These are phyloP conservation scores for Aspergillus brunneoviolaceus DNA, from an alignment of 2,329 filamentous ascomycete genomes.

Conservation along the genomic window DNA sequence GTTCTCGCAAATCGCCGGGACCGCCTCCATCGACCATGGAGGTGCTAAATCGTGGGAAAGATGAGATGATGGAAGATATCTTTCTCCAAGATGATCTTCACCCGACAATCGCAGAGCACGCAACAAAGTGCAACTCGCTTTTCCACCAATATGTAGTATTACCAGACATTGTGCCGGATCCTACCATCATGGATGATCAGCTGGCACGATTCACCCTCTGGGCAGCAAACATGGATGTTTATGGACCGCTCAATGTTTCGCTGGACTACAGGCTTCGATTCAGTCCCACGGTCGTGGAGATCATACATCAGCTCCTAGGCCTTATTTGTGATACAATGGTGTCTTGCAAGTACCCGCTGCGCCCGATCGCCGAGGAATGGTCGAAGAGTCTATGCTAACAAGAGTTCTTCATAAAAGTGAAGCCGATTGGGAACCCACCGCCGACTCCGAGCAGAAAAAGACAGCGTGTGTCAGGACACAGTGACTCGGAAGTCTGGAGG, in stretches of 20 bases:
- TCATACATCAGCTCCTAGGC: constrained; percentile 28
- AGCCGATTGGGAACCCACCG: constrained; percentile 23
- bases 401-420: constrained; percentile 20
- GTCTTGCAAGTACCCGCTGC: constrained; percentile 11
- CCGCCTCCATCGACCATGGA: constrained; percentile 3
- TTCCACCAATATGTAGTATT: constrained; percentile 26
- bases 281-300: constrained; percentile 27
- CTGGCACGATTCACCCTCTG: constrained; percentile 20
- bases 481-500: constrained; percentile 15
- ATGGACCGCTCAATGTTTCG: constrained; percentile 30
- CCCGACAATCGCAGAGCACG: constrained; percentile 32
- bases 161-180: constrained; percentile 27
- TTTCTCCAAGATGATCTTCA: constrained; percentile 29
- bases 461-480: constrained; percentile 10
- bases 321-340: constrained; percentile 13
- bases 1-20: constrained; percentile 1
- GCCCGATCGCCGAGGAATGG: constrained; percentile 3
- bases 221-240: constrained; percentile 31
- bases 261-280: constrained; percentile 32
- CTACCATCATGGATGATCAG: constrained; percentile 31
- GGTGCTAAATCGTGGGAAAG: constrained; percentile 6
- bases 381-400: constrained; percentile 15
- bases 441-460: constrained; percentile 26
- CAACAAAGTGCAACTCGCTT: constrained; percentile 25
- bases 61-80: constrained; percentile 31